phyloP scores from a whole-genome alignment of 306 rosid species.

The Begonia fuchsioides region DNA sequence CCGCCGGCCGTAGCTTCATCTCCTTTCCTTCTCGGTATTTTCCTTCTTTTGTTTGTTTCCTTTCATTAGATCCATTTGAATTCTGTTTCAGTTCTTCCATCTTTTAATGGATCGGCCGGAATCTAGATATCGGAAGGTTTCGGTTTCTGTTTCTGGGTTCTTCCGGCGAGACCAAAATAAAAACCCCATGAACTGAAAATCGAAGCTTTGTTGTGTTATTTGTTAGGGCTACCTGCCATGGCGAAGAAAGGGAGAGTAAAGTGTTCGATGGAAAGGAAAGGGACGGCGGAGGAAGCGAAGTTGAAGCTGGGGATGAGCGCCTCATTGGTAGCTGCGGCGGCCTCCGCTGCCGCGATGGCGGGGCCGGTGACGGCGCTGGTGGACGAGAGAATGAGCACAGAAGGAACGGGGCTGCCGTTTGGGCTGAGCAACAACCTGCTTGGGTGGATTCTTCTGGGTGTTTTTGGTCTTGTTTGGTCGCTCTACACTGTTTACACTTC shows the following conservation, averaged over 20 bases:
- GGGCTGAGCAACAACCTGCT: conserved; percentile 90
- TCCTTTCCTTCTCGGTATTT: conserved; percentile 56
- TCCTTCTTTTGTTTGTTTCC: background rate
- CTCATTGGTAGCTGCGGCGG: conserved; percentile 47
- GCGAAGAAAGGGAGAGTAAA: conserved; percentile 57
- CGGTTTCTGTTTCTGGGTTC: too few species aligned
- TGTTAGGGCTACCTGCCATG: conserved; percentile 48
- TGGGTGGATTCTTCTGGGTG: conserved; percentile 71
- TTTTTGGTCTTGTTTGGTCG: conserved; percentile 66
- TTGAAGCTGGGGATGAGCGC: conserved; percentile 50
- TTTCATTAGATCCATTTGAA: too few species aligned
- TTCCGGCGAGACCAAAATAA: too few species aligned
- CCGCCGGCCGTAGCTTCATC: conserved; percentile 32
- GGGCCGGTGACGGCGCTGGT: conserved; percentile 84
- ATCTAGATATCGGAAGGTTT: too few species aligned
- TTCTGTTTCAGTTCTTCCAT: too few species aligned
- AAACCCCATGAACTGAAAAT: too few species aligned
- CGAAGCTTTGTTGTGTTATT: background rate
- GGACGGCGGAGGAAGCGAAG: conserved; percentile 16
- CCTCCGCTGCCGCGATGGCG: conserved; percentile 43
- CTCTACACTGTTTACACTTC: conserved; percentile 43
- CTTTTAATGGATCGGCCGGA: too few species aligned
- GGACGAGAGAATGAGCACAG: conserved; percentile 88
- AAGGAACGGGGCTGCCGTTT: conserved; percentile 95
- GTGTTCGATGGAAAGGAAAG: conserved; percentile 55